Evolutionary conservation across 192 early-diverging fungal species (phyloP).

Genomic region (Linnemannia zychae): DNA sequence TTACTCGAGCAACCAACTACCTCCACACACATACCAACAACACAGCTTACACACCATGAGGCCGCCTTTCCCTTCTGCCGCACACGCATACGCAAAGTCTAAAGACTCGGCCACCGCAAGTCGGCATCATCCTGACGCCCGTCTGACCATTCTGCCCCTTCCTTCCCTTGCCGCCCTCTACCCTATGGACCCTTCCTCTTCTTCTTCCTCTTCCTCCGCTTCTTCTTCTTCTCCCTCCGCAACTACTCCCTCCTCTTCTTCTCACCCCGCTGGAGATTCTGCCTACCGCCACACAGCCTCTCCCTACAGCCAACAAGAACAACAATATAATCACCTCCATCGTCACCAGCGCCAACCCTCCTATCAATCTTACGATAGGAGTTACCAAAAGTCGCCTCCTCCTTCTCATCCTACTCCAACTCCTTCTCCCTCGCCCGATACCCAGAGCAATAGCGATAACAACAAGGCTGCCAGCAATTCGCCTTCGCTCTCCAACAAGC

Average conservation of each 20-base stretch:
- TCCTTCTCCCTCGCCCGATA: background rate
- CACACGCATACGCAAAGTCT: slow-evolving; percentile 52
- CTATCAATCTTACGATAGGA: slow-evolving; percentile 51
- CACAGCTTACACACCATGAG: slow-evolving; percentile 31
- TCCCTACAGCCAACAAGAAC: slow-evolving; percentile 9
- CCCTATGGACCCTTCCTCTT: slow-evolving; percentile 35
- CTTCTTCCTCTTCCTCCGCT: slow-evolving; percentile 4
- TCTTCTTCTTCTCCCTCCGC: slow-evolving; percentile 7
- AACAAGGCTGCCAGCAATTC: background rate
- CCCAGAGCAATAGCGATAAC: background rate
- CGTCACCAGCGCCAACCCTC: slow-evolving; percentile 30
- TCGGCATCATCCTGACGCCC: slow-evolving; percentile 48
- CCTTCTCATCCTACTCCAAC: slow-evolving; percentile 14
- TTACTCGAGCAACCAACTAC: slow-evolving; percentile 10
- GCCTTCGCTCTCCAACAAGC: slow-evolving; percentile 23
- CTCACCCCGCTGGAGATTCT: background rate
- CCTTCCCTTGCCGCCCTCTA: slow-evolving; percentile 56
- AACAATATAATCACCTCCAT: slow-evolving; percentile 12
- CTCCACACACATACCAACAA: slow-evolving; percentile 1
- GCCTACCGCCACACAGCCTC: slow-evolving; percentile 2
- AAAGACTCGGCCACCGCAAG: slow-evolving; percentile 46
- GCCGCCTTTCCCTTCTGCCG: slow-evolving; percentile 51
- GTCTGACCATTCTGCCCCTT: slow-evolving; percentile 48
- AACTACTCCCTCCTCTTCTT: slow-evolving; percentile 8
- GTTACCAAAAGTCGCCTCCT: slow-evolving; percentile 29